Conservation (phyloP, 75 land plant genomes). For the Azolla pinnata region DNA sequence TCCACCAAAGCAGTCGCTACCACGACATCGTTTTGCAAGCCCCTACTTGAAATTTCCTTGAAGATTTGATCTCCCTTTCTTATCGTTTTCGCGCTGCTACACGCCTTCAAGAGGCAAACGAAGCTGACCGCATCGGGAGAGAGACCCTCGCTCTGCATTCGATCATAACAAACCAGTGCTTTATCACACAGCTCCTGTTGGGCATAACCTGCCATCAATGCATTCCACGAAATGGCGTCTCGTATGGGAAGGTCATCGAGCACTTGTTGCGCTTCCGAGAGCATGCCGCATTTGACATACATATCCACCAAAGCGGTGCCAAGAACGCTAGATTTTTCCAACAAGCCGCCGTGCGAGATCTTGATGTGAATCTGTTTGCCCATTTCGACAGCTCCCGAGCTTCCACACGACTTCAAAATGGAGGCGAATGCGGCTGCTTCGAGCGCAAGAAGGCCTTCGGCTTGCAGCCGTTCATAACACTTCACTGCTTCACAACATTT, state of each 20-base stretch:
- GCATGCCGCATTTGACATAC: slow-evolving; percentile 13
- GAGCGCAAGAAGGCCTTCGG: too few relatives aligned
- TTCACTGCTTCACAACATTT: too few relatives aligned
- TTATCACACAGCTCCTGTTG: slow-evolving; percentile 9
- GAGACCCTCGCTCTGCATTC: slow-evolving; percentile 15
- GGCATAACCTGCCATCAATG: slow-evolving; percentile 16
- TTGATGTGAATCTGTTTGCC: too few relatives aligned
- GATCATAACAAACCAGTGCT: slow-evolving; percentile 11
- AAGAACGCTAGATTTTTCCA: too few relatives aligned
- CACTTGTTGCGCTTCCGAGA: slow-evolving; percentile 7
- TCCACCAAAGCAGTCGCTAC: slow-evolving; percentile 14
- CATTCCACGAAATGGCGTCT: slow-evolving; percentile 14
- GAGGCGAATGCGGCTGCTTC: too few relatives aligned
- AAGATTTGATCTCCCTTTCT: slow-evolving; percentile 14
- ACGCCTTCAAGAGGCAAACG: slow-evolving; percentile 17
- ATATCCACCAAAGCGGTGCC: slow-evolving; percentile 13
- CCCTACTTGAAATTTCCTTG: background rate
- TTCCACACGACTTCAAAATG: too few relatives aligned
- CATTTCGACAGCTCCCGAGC: too few relatives aligned
- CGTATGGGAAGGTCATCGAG: background rate
- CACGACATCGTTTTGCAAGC: slow-evolving; percentile 7
- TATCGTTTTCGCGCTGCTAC: slow-evolving; percentile 5
- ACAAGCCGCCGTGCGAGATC: too few relatives aligned
- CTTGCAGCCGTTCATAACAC: too few relatives aligned
- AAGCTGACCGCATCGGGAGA: slow-evolving; percentile 15